Percentiles rank a stretch among this genome's conserved stretches.
These are phyloP conservation scores for Cicer bijugum DNA, from an alignment of 306 rosid species.

Conservation along the genomic window DNA sequence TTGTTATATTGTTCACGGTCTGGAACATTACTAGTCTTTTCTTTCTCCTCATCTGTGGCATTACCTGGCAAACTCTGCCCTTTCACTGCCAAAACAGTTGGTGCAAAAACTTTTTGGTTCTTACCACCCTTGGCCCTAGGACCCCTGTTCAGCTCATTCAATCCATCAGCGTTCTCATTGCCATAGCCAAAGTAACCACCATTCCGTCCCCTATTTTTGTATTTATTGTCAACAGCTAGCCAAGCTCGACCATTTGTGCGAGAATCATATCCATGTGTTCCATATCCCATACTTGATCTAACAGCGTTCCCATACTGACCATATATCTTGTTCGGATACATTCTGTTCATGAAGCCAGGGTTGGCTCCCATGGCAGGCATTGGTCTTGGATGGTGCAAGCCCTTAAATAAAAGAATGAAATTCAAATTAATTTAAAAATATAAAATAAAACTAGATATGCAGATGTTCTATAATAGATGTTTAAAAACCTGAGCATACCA, in stretches of 20 bases:
- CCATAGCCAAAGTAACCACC: constrained; percentile 88
- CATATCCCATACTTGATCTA: constrained; percentile 85
- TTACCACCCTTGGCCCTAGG: constrained; percentile 88
- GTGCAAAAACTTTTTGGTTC: constrained; percentile 71
- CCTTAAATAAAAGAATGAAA: constrained; percentile 45
- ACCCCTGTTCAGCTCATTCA: constrained; percentile 88
- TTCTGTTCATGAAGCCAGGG: constrained; percentile 69
- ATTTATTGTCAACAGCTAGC: constrained; percentile 84
- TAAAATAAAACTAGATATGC: neutral
- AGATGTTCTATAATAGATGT: too few species aligned
- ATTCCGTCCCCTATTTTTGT: constrained; percentile 77
- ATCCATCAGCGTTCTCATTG: constrained; percentile 85
- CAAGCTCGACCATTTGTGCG: constrained; percentile 76
- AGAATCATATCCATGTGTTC: constrained; percentile 82
- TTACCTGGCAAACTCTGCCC: constrained; percentile 65
- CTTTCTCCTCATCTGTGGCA: constrained; percentile 67
- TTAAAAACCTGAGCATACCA: constrained; percentile 51
- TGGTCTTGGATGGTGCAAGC: constrained; percentile 90
- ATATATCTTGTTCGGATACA: constrained; percentile 78
- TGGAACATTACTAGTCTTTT: constrained; percentile 54
- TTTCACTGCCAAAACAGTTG: constrained; percentile 62
- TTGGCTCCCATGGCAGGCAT: constrained; percentile 72
- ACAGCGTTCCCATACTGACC: constrained; percentile 75
- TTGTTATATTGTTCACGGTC: constrained; percentile 74
- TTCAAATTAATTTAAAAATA: neutral